Evolutionary conservation across 495 filamentous ascomycete genomes (phyloP), one percentile per base, ranked within the genome.

Genomic region (Podospora sp.): DNA sequence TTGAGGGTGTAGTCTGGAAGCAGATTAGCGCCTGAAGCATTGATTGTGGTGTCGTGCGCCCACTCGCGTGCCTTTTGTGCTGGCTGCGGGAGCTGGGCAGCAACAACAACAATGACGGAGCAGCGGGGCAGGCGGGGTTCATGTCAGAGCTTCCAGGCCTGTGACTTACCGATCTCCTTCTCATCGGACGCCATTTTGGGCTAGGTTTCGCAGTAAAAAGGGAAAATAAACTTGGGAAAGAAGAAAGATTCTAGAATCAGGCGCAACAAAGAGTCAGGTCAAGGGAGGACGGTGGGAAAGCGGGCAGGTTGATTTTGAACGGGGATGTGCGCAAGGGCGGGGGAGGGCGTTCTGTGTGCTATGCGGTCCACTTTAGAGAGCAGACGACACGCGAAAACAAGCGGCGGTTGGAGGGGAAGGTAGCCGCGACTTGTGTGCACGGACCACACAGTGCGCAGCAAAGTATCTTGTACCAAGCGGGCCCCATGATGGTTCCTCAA

Each of bases 1-100:
- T 90, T 91, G 75, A 97, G 86, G 67, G 92, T 87, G 84, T 98
- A 96, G 79, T 98, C 95, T 97, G 69, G 46, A 18, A 27, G 46
- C 61, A 25, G 18, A n/a, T 52, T 22, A 50, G 36, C 14, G 8
- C 25, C 21, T 51, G 24, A 20, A 12, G 40, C 40, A 46, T 6
- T 6, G 1, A 33, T 22, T 46, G 59, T 12, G n/a, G 21, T 21
- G 18, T 12, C 6, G 20, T 21, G 9, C 33, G 33, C 24, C 2
- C n/a, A n/a, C 12, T 50, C 20, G 29, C 57, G 27, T 27, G 6
- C 26, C 24, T 21, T 18, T 21, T 62, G 59, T 51, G 24, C 24
- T 14, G 40, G 36, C 27, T 33, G 18, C 14, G 21, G 60, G 40
- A 51, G 60, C 60, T 63, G 61, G 61, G 59, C 29, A 63, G 49